phyloP scores from a whole-genome alignment of 345 rosid genomes.

The Salix brachista region DNA sequence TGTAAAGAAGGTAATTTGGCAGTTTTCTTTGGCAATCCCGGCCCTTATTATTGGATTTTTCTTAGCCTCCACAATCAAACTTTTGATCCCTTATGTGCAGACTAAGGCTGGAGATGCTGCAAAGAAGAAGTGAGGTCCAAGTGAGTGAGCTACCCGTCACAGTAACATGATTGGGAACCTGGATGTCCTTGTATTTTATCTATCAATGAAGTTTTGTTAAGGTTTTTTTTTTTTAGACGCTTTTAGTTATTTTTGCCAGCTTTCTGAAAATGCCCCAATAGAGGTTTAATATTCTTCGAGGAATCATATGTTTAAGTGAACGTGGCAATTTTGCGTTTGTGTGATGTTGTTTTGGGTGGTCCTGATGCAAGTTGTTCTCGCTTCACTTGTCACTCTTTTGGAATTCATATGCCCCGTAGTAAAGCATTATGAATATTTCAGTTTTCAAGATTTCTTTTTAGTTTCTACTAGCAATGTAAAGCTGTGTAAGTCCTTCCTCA shows the following conservation, averaged over 20 bases:
- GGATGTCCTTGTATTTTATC: background rate
- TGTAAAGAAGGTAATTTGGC: conserved; percentile 21
- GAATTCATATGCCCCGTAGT: background rate
- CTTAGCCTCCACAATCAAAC: background rate
- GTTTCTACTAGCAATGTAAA: background rate
- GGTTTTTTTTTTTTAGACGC: background rate
- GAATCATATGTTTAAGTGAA: background rate
- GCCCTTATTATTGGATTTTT: background rate
- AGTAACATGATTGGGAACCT: background rate
- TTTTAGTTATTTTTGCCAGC: background rate
- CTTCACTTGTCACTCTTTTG: background rate
- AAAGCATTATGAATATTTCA: background rate
- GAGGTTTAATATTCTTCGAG: background rate
- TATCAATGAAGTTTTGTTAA: background rate
- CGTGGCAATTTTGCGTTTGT: background rate
- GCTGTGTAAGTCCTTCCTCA: background rate
- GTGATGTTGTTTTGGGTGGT: background rate
- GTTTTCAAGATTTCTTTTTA: background rate
- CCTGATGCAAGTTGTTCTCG: background rate
- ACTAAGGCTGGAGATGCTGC: conserved; percentile 40
- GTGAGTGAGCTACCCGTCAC: background rate
- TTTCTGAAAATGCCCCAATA: background rate
- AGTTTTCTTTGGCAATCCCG: background rate
- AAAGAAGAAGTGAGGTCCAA: conserved; percentile 31
- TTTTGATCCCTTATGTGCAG: conserved; percentile 14